Evolutionary conservation across 805 yeast species (phyloP), one percentile per base, ranked within the genome.

Genomic region (Saccharomyces mikatae): DNA sequence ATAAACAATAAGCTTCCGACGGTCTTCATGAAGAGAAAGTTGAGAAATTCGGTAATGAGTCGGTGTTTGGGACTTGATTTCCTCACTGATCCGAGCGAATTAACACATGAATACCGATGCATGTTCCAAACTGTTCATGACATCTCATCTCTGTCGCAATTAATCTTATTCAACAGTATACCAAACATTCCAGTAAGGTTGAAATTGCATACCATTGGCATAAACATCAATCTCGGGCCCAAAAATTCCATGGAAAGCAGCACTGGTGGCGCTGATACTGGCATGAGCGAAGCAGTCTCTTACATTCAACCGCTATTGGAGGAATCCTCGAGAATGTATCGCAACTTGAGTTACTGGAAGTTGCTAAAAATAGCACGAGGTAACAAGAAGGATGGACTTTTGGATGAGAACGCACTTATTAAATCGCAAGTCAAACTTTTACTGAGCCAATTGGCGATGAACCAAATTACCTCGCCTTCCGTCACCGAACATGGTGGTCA

Each of bases 351-450:
- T 41, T 68, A 68, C 49, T 62, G 63, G 32, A 60, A 63, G 22
- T 54, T 68, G 17, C 44, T 68, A 24, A 53, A 57, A 24, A 63
- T 65, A 24, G 71, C 71, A 26, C 61, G 51, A 46, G 31, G 44
- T 11, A 41, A 56, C 14, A 21, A 5, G 5, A 6, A 17, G 22
- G 24, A 36, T 36, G 44, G 11, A 17, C 44, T 22, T 17, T 17
- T 36, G 44, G 44, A 36, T 21, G 24, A 21, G 44, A 36, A 22
- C 44, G 17, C 24, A 11, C 22, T 10, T 17, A 36, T 36, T 11
- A 36, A 36, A 11, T 36, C 44, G 24, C 44, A 36, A n/a, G 44
- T 36, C 24, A 36, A 36, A 22, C 24, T 36, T 36, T 36, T 36
- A 36, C 24, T 36, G 24, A 17, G 8, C 10, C 44, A 36, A 36